Base-by-base conservation (phyloP, 2,329 filamentous ascomycete species). In the Penicillium sp. region DNA sequence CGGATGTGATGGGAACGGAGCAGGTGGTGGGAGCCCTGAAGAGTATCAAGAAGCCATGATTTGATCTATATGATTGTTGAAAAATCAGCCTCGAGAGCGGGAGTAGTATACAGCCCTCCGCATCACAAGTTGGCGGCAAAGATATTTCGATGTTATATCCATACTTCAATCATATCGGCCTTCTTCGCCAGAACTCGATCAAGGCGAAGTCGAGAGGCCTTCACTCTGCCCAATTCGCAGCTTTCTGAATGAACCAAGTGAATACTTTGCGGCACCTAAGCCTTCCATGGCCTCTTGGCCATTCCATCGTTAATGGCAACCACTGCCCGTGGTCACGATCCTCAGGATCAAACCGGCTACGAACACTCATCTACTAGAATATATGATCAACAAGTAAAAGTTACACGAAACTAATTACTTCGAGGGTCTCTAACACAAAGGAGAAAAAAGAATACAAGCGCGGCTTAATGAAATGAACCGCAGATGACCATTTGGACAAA, bases 1-100 rank as follows among this genome's bases (percentile, higher is more conserved):
- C 78, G 2, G 73, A 78, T 49, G 73, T 82, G 10, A 58, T 72
- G 51, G 66, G 62, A 11, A 79, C 80, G 7, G 69, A 71, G 37
- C 74, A 79, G 53, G 74, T 81, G 16, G 64, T 78, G 40, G 63
- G 65, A 35, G 69, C 65, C 33, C 65, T 77, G 60, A 46, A 57
- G 6, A 59, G 25, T 25, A 16, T 64, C 33, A 43, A 55, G 26
- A 28, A 46, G 38, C 16, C 51, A 0, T 53, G 30, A 52, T 3
- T 22, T n/a, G 13, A n/a, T 26, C 14, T 16, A 48, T 13, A 22
- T 26, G 1, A 6, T n/a, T 7, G 5, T 14, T 45, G 26, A 26
- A 6, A 45, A 6, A 2, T 13, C 1, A 1, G 42, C 5, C 42
- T 16, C 16, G 19, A 14, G 4, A 25, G 6, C 42, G 4, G 5